These are phyloP conservation scores for Calonectria pauciramosa DNA, from an alignment of 2,329 filamentous ascomycete species.

Conservation along the genomic window DNA sequence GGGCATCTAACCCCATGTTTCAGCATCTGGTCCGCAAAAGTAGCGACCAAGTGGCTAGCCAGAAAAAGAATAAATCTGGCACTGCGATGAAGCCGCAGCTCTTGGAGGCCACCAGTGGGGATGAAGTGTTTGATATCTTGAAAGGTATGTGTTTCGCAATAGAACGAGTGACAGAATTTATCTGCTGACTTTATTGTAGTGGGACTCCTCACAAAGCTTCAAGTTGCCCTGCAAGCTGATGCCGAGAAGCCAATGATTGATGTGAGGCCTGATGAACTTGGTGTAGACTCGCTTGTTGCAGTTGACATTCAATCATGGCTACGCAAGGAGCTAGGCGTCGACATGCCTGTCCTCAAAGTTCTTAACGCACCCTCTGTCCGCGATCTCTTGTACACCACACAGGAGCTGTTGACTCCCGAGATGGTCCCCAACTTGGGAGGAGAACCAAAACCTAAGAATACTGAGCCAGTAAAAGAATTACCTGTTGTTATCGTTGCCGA, in stretches of 20 bases:
- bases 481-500: background rate
- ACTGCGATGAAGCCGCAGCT: background rate
- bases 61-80: background rate
- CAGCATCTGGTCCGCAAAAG: background rate
- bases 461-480: background rate
- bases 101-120: background rate
- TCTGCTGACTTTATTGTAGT: background rate
- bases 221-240: background rate
- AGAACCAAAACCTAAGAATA: background rate
- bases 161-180: background rate
- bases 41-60: background rate
- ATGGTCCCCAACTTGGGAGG: background rate
- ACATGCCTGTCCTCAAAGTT: conserved; percentile 62
- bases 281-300: conserved; percentile 50
- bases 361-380: conserved; percentile 36
- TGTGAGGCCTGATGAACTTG: conserved; percentile 34
- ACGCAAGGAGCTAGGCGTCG: conserved; percentile 56
- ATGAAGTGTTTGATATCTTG: background rate
- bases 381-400: background rate
- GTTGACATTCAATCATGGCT: conserved; percentile 63
- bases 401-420: background rate
- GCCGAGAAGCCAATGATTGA: conserved; percentile 5
- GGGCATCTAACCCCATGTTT: background rate
- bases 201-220: background rate
- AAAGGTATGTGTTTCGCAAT: background rate